Conservation (phyloP, 306 rosid genomes). For the Pterocarpus santalinus region DNA sequence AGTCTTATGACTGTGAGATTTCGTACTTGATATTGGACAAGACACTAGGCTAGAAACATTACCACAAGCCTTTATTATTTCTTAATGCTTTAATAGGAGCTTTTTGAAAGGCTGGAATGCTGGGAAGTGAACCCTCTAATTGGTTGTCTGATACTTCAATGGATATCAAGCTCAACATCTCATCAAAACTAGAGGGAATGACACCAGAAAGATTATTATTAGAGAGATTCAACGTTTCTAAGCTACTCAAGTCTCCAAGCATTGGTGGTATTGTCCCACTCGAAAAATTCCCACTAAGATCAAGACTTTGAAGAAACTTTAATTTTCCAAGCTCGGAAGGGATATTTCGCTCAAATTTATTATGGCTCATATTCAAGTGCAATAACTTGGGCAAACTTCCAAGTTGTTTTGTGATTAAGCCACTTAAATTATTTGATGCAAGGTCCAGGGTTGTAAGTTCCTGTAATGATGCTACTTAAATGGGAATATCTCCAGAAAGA, state of each 20-base stretch:
- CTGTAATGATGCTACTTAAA: background rate
- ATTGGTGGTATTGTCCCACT: conserved; percentile 33
- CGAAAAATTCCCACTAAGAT: conserved; percentile 49
- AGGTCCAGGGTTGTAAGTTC: background rate
- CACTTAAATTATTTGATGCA: conserved; percentile 23
- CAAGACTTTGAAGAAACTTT: conserved; percentile 42
- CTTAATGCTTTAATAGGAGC: conserved; percentile 7
- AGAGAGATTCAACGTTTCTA: conserved; percentile 54
- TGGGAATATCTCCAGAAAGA: conserved; percentile 24
- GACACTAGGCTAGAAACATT: conserved; percentile 25
- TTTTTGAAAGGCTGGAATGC: conserved; percentile 1
- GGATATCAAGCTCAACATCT: conserved; percentile 45
- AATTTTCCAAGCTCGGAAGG: conserved; percentile 38
- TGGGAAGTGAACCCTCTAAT: conserved; percentile 38
- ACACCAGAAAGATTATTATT: conserved; percentile 53
- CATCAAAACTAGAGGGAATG: background rate
- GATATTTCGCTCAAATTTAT: conserved; percentile 16
- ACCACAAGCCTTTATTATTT: conserved; percentile 36
- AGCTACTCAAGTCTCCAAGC: conserved; percentile 35
- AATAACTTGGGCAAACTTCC: conserved; percentile 1
- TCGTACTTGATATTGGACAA: conserved; percentile 5
- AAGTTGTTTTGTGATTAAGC: conserved; percentile 22
- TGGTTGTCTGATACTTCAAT: conserved; percentile 51
- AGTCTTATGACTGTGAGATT: background rate
- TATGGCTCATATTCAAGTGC: conserved; percentile 33